Percentiles rank a stretch among this genome's conserved stretches.
These are phyloP conservation scores for Pseudopithomyces maydicus DNA, from an alignment of 2,329 filamentous ascomycete species.

Conservation along the genomic window DNA sequence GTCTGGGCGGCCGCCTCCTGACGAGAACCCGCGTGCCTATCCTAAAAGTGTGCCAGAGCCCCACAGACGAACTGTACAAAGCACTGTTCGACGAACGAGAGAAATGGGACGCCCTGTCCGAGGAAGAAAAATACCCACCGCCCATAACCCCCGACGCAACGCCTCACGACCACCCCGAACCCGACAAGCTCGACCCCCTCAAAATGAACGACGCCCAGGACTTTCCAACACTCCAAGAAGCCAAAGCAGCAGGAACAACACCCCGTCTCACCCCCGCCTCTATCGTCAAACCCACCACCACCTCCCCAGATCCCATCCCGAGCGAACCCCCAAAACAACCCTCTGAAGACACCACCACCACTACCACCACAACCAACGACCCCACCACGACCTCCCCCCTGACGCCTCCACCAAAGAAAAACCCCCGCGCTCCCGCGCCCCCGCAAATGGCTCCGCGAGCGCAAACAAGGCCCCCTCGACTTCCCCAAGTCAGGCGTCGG, in stretches of 20 bases:
- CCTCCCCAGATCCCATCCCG: not conserved
- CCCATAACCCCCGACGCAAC: constrained; percentile 13
- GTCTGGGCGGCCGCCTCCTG: constrained; percentile 76
- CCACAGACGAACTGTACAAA: constrained; percentile 63
- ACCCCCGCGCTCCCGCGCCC: constrained; percentile 29
- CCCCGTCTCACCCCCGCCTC: not conserved
- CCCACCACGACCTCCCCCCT: not conserved
- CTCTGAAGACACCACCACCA: not conserved
- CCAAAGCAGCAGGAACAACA: not conserved
- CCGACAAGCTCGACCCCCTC: constrained; percentile 15
- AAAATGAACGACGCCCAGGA: constrained; percentile 11
- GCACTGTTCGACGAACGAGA: constrained; percentile 68
- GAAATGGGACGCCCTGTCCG: constrained; percentile 70
- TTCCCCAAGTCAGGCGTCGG: constrained; percentile 78
- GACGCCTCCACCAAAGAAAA: constrained; percentile 11
- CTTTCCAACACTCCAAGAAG: constrained; percentile 8
- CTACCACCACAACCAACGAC: not conserved
- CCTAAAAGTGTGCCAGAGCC: constrained; percentile 81
- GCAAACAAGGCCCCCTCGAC: constrained; percentile 63
- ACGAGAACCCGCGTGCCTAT: constrained; percentile 83
- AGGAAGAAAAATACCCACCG: constrained; percentile 50
- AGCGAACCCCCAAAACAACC: not conserved
- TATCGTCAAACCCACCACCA: not conserved
- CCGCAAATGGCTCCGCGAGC: constrained; percentile 52
- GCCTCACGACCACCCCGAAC: constrained; percentile 1